These are phyloP conservation scores for Pythium oligandrum DNA, from an alignment of 352 stramenopile genomes.

Conservation along the genomic window DNA sequence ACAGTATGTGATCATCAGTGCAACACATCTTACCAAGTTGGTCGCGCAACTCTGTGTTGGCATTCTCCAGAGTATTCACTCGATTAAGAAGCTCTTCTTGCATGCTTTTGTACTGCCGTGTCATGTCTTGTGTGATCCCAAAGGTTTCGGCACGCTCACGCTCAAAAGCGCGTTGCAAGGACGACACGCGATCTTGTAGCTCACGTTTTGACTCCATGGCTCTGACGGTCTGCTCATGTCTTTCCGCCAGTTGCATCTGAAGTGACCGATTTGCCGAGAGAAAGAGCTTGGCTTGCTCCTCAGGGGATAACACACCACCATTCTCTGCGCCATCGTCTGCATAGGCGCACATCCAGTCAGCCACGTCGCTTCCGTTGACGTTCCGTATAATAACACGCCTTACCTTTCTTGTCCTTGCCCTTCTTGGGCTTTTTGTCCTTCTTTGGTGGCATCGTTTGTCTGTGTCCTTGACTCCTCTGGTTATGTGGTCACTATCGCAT, in stretches of 20 bases:
- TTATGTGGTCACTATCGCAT: no score
- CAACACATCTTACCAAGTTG: constrained; percentile 56
- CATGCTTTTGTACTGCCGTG: constrained; percentile 96
- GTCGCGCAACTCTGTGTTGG: constrained; percentile 90
- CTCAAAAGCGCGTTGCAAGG: constrained; percentile 87
- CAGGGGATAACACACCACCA: constrained; percentile 61
- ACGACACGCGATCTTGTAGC: constrained; percentile 70
- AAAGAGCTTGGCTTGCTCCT: constrained; percentile 85
- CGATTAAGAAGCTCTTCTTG: constrained; percentile 89
- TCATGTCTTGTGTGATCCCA: constrained; percentile 95
- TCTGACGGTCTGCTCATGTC: constrained; percentile 80
- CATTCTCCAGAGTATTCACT: constrained; percentile 86
- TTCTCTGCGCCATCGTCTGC: constrained; percentile 72
- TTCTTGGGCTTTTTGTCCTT: constrained; percentile 78
- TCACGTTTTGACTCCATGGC: constrained; percentile 88
- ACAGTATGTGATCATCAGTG: not conserved
- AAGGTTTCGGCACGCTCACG: constrained; percentile 83
- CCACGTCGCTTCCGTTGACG: no score
- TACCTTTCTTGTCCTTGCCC: constrained; percentile 73
- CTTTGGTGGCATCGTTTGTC: constrained; percentile 48
- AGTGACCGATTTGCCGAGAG: constrained; percentile 79
- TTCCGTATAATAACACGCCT: no score
- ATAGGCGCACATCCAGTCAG: not conserved
- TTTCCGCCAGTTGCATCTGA: constrained; percentile 87
- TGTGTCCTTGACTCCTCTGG: no score